A percentile compares a stretch with the other conserved stretches of the same genome.
phyloP scores from a whole-genome alignment of 108 stramenopile genomes.

The Skeletonema potamos region DNA sequence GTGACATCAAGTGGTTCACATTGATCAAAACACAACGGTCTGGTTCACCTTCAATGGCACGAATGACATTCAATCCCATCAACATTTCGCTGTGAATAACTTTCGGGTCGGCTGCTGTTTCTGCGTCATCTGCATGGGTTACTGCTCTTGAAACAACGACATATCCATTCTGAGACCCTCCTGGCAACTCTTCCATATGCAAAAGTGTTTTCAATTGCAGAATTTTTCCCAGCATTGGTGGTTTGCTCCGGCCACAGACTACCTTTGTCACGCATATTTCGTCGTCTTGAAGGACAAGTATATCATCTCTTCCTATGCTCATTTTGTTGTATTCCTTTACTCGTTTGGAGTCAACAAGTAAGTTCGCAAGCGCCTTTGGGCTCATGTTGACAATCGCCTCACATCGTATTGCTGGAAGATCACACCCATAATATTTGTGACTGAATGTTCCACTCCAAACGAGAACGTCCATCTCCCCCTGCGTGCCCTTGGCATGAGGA shows the following conservation, averaged over 20 bases:
- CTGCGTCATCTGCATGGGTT: constrained; percentile 22
- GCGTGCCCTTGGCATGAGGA: constrained; percentile 35
- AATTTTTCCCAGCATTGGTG: constrained; percentile 70
- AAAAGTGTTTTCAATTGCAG: constrained; percentile 64
- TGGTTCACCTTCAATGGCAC: constrained; percentile 52
- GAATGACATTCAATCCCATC: constrained; percentile 72
- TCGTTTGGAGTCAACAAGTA: constrained; percentile 72
- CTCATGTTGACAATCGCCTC: constrained; percentile 66
- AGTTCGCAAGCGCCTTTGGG: constrained; percentile 51
- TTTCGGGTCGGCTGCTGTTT: constrained; percentile 35
- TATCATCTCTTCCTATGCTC: constrained; percentile 73
- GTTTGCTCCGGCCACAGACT: constrained; percentile 54
- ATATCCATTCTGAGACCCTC: constrained; percentile 55
- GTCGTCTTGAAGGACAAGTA: constrained; percentile 54
- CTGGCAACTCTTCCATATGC: constrained; percentile 60
- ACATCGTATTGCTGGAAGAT: constrained; percentile 74
- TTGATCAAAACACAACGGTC: constrained; percentile 69
- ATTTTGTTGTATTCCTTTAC: constrained; percentile 89
- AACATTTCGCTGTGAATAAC: constrained; percentile 68
- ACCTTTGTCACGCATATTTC: constrained; percentile 63
- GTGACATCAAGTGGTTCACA: constrained; percentile 72
- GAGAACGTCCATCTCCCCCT: constrained; percentile 44
- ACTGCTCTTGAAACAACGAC: constrained; percentile 74
- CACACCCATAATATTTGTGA: constrained; percentile 67
- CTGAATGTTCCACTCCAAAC: constrained; percentile 70